Evolutionary conservation across 495 filamentous ascomycete genomes (phyloP), one percentile per base, ranked within the genome.

Genomic region (Penicillium antarcticum): DNA sequence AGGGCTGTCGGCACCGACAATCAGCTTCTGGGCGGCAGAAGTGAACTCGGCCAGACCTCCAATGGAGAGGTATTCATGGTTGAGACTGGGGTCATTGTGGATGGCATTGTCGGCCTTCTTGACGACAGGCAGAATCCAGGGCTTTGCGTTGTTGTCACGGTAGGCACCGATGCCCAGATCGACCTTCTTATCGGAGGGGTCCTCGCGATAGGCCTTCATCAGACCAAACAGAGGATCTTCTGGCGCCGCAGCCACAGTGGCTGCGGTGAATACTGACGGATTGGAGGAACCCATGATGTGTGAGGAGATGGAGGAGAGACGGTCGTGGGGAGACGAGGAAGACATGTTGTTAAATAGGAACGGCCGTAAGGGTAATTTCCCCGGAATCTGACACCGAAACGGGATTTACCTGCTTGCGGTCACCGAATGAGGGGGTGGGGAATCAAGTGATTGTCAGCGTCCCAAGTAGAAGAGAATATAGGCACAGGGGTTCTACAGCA

Each of bases 61-160:
- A 66, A 99, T 99, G 42, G 95, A 92, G 51, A 96, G 89, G 68
- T 97, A 99, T 82, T 99, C 94, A 77, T 97, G 91, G 76, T 99
- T 96, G 45, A 95, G 74, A 42, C 85, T 78, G 53, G 95, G 92
- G 66, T 97, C 92, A 60, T 85, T 87, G 61, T 85, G 87, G 38
- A 97, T 76, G 53, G 88, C 82, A 41, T 90, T 86, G 63, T 97
- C 92, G 44, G 95, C 95, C 86, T 94, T 92, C 72, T 89, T 94
- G 44, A 98, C 92, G 11, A 97, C 95, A 1, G 95, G 92, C 42
- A 98, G 75, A 48, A 98, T 81, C 95, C 95, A 98, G n/a, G 94
- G 95, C 74, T 97, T 97, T 43, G 90, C 91, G 67, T 95, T 85
- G 70, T 99, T 76, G 53, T 96, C 95, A 63, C 94, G 81, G 69